These are phyloP conservation scores for Quercus agrifolia DNA, from an alignment of 306 rosid species.

Conservation along the genomic window DNA sequence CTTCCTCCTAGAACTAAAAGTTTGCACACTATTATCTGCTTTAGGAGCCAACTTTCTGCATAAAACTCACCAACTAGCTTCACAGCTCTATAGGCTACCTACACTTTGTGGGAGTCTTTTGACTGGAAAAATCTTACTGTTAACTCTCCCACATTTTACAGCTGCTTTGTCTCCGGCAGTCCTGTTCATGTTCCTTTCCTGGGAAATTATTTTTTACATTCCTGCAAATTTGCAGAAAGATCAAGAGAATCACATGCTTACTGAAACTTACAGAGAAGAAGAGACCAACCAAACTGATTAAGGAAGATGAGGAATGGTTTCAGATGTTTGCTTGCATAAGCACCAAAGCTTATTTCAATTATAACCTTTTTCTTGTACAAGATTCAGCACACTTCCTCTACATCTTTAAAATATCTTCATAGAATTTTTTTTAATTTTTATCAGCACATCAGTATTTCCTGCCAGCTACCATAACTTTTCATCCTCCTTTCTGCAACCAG, in stretches of 20 bases:
- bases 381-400: background rate
- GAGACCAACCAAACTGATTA: background rate
- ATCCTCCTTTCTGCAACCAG: too few relatives aligned
- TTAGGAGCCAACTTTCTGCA: background rate
- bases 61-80: background rate
- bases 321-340: background rate
- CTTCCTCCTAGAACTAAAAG: too few relatives aligned
- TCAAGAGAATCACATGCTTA: background rate
- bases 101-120: background rate
- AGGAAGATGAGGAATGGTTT: background rate
- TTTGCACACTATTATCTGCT: too few relatives aligned
- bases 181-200: background rate
- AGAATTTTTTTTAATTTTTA: too few relatives aligned
- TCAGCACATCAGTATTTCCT: too few relatives aligned
- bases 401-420: too few relatives aligned
- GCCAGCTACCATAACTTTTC: too few relatives aligned
- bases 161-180: background rate
- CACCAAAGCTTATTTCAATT: background rate
- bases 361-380: background rate
- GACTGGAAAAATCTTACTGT: background rate
- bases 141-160: background rate
- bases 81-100: background rate
- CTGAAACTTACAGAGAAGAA: background rate
- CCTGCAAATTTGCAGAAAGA: background rate
- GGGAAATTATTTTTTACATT: background rate